phyloP scores from a whole-genome alignment of 495 filamentous ascomycete genomes.

The Trichoderma reesei region DNA sequence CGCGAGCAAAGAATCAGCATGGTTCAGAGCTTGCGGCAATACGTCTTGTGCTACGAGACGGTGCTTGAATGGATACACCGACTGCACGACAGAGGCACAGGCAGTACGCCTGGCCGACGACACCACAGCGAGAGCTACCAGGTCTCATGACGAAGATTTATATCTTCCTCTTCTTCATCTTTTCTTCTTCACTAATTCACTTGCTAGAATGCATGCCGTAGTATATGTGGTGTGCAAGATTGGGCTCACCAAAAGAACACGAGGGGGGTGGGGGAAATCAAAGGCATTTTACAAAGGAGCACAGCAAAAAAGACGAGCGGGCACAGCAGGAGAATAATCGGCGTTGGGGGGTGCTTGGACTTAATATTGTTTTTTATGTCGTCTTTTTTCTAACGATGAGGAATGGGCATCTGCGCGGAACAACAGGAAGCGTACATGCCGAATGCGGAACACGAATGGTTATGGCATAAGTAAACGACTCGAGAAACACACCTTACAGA shows the following conservation, averaged over 20 bases:
- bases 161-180: not conserved
- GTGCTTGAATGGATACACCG: slow-evolving; percentile 74
- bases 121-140: slow-evolving; percentile 22
- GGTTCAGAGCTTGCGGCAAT: slow-evolving; percentile 93
- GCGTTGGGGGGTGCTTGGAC: slow-evolving; percentile 7
- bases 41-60: slow-evolving; percentile 92
- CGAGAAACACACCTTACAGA: not conserved
- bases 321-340: slow-evolving; percentile 6
- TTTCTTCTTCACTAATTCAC: not conserved
- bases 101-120: slow-evolving; percentile 26
- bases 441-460: not conserved
- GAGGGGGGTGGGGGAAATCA: not conserved
- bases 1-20: slow-evolving; percentile 82
- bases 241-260: not conserved
- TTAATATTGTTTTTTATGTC: not conserved
- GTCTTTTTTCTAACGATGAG: not conserved
- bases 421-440: slow-evolving; percentile 3
- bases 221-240: not conserved
- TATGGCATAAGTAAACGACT: not conserved
- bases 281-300: not conserved
- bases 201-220: not conserved
- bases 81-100: slow-evolving; percentile 24
- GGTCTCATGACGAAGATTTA: not conserved
- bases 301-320: not conserved
- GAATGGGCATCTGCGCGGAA: not conserved